These are phyloP conservation scores for Teratosphaeriaceae sp. DNA, from an alignment of 2,329 filamentous ascomycete species.

Conservation along the genomic window DNA sequence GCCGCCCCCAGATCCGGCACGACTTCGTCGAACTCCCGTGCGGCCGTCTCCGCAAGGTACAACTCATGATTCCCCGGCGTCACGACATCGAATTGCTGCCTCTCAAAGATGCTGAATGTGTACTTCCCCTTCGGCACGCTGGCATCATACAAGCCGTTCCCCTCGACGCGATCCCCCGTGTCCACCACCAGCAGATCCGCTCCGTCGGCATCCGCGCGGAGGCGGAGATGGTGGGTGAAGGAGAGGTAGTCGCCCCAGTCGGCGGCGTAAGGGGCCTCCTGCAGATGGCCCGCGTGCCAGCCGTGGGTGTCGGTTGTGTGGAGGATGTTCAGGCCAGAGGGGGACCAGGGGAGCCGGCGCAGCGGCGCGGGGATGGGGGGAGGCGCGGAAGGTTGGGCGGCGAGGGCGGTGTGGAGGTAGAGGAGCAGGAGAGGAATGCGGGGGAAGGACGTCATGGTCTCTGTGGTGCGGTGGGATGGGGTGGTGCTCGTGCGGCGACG, in stretches of 20 bases:
- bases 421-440: constrained; percentile 17
- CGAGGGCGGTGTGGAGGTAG: constrained; percentile 17
- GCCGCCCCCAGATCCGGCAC: constrained; percentile 74
- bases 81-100: constrained; percentile 78
- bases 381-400: constrained; percentile 72
- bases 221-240: constrained; percentile 75
- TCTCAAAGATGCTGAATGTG: constrained; percentile 76
- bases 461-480: background rate
- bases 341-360: constrained; percentile 67
- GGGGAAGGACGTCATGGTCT: constrained; percentile 11
- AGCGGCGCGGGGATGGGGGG: constrained; percentile 72
- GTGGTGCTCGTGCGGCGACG: too few species aligned
- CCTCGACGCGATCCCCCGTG: constrained; percentile 88
- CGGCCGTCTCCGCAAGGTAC: constrained; percentile 72
- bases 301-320: constrained; percentile 94
- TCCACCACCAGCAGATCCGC: constrained; percentile 89
- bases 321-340: constrained; percentile 83
- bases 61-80: constrained; percentile 93
- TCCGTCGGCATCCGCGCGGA: constrained; percentile 69
- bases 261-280: constrained; percentile 87
- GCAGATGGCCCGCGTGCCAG: constrained; percentile 88
- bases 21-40: constrained; percentile 70
- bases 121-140: constrained; percentile 83
- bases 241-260: constrained; percentile 99
- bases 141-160: constrained; percentile 89